phyloP scores from a whole-genome alignment of 495 filamentous ascomycete species.

The Lentithecium fluviatile region DNA sequence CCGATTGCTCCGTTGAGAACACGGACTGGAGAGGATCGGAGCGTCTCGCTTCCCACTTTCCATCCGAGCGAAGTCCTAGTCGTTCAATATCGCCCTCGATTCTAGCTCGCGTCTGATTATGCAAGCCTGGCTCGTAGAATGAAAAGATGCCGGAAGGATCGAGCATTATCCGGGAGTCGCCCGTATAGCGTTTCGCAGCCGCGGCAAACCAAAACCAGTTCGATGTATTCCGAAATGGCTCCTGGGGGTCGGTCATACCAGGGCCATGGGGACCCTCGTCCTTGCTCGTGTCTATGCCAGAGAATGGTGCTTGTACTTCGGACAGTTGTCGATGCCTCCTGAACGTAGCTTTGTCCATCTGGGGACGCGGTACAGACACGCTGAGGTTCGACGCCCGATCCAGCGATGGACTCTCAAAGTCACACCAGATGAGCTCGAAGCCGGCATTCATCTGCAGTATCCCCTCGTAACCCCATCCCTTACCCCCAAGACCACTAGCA shows the following conservation, averaged over 20 bases:
- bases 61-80: conserved; percentile 39
- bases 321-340: neutral
- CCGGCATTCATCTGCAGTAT: conserved; percentile 52
- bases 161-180: conserved; percentile 34
- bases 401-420: conserved; percentile 42
- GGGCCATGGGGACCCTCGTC: conserved; percentile 29
- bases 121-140: conserved; percentile 40
- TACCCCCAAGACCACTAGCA: conserved; percentile 30
- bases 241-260: conserved; percentile 19
- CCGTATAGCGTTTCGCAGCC: conserved; percentile 26
- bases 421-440: conserved; percentile 50
- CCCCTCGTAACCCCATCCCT: conserved; percentile 47
- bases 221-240: conserved; percentile 23
- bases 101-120: conserved; percentile 21
- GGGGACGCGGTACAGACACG: conserved; percentile 42
- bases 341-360: neutral
- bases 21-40: neutral
- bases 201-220: conserved; percentile 34
- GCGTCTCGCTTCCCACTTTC: conserved; percentile 26
- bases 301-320: neutral
- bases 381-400: conserved; percentile 44
- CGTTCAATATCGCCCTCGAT: conserved; percentile 21
- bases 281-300: neutral
- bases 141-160: conserved; percentile 40
- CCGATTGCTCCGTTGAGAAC: conserved; percentile 8